Conservation (phyloP, 2,329 filamentous ascomycete genomes). For the Fusarium tanahbumbuense region DNA sequence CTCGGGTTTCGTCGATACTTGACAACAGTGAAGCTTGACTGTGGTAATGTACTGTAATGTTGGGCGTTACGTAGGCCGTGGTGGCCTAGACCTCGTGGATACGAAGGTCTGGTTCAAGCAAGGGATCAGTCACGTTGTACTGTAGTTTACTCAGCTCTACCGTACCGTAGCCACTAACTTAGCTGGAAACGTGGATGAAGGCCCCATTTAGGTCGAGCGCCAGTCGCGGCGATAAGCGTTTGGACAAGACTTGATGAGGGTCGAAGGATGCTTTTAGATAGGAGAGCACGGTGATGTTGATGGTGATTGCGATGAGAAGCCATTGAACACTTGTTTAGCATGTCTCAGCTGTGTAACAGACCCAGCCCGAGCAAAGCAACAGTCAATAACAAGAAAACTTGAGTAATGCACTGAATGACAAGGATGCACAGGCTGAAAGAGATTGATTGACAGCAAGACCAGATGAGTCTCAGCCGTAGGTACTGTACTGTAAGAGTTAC, state of each 20-base stretch:
- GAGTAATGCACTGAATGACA: not conserved
- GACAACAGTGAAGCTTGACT: constrained; percentile 18
- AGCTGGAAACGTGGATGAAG: constrained; percentile 18
- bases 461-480: not conserved
- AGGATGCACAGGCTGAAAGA: constrained; percentile 28
- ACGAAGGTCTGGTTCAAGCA: constrained; percentile 14
- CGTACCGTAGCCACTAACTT: not conserved
- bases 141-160: not conserved
- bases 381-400: not conserved
- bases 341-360: constrained; percentile 12
- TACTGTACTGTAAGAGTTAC: not conserved
- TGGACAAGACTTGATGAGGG: constrained; percentile 8
- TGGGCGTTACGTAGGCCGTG: constrained; percentile 32
- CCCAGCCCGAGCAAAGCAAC: constrained; percentile 2
- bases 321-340: constrained; percentile 11
- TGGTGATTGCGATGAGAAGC: constrained; percentile 1
- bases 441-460: constrained; percentile 1
- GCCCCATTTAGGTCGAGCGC: constrained; percentile 27
- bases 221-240: constrained; percentile 33
- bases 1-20: constrained; percentile 12
- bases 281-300: not conserved
- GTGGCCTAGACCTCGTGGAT: constrained; percentile 28
- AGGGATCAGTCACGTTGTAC: not conserved
- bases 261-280: not conserved
- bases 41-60: not conserved